These are phyloP conservation scores for Podospora sp. DNA, from an alignment of 495 filamentous ascomycete species.

Conservation along the genomic window DNA sequence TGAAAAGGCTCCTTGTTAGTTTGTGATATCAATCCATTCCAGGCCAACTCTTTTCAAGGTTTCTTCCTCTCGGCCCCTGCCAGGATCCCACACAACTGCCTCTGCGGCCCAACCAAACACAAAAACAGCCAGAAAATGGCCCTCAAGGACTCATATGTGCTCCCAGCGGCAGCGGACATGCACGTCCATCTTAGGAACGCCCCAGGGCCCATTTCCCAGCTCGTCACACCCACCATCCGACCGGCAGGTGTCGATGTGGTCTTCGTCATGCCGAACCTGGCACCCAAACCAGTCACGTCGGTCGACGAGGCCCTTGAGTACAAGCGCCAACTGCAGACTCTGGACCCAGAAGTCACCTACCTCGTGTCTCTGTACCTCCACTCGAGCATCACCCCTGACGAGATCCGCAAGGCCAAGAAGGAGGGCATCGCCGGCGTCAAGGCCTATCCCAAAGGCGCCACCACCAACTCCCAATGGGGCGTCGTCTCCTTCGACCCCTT, in stretches of 20 bases:
- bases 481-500: conserved; percentile 68
- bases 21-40: neutral
- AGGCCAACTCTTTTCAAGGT: too few relatives aligned
- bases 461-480: conserved; percentile 83
- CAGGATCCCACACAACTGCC: too few relatives aligned
- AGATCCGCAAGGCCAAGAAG: conserved; percentile 70
- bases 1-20: too few relatives aligned
- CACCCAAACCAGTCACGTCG: conserved; percentile 69
- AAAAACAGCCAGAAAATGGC: conserved; percentile 35
- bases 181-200: conserved; percentile 71
- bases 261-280: conserved; percentile 65
- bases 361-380: conserved; percentile 87
- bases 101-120: neutral
- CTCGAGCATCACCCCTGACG: conserved; percentile 72
- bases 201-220: conserved; percentile 71
- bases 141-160: conserved; percentile 51
- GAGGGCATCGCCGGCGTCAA: conserved; percentile 70
- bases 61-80: too few relatives aligned
- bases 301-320: conserved; percentile 77
- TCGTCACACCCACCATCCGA: conserved; percentile 76
- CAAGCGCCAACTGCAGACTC: conserved; percentile 61
- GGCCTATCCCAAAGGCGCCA: conserved; percentile 57
- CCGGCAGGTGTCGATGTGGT: conserved; percentile 68
- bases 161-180: conserved; percentile 69
- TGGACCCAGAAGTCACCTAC: conserved; percentile 74